A percentile compares a stretch with the other conserved stretches of the same genome.
phyloP scores from a whole-genome alignment of 805 yeast genomes.

The Sugiyamaella floridensis region DNA sequence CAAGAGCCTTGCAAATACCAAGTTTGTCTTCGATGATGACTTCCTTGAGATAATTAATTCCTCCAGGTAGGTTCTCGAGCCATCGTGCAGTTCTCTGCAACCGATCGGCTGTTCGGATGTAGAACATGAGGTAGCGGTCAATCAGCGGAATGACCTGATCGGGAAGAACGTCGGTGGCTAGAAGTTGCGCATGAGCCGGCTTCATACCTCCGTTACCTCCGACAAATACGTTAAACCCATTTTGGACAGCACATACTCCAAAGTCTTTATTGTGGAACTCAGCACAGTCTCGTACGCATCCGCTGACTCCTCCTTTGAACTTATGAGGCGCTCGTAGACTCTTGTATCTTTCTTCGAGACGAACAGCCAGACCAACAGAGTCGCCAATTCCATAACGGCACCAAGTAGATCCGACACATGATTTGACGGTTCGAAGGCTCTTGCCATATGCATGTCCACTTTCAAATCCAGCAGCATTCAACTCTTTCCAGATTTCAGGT shows the following conservation, averaged over 20 bases:
- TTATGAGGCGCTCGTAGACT: conserved; percentile 36
- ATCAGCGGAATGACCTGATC: conserved; percentile 34
- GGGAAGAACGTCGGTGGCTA: conserved; percentile 32
- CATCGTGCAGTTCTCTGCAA: conserved; percentile 36
- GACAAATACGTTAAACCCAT: conserved; percentile 34
- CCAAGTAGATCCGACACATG: conserved; percentile 37
- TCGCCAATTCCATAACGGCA: conserved; percentile 37
- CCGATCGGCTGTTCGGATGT: conserved; percentile 34
- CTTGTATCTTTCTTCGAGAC: conserved; percentile 35
- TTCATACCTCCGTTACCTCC: conserved; percentile 39
- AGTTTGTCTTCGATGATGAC: conserved; percentile 33
- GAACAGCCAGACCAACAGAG: conserved; percentile 35
- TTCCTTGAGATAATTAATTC: conserved; percentile 32
- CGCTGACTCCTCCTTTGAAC: conserved; percentile 36
- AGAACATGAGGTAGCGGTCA: conserved; percentile 36
- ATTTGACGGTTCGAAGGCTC: conserved; percentile 33
- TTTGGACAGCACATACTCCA: conserved; percentile 34
- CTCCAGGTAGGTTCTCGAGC: conserved; percentile 34
- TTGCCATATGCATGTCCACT: conserved; percentile 37
- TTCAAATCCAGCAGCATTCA: conserved; percentile 23
- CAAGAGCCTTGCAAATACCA: conserved; percentile 32
- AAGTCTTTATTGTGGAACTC: conserved; percentile 36
- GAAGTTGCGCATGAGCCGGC: conserved; percentile 34
- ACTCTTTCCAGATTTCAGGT: conserved; percentile 5
- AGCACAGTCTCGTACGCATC: conserved; percentile 36